These are phyloP conservation scores for Schizonepeta tenuifolia DNA, from an alignment of 257 asterid species.

Conservation along the genomic window DNA sequence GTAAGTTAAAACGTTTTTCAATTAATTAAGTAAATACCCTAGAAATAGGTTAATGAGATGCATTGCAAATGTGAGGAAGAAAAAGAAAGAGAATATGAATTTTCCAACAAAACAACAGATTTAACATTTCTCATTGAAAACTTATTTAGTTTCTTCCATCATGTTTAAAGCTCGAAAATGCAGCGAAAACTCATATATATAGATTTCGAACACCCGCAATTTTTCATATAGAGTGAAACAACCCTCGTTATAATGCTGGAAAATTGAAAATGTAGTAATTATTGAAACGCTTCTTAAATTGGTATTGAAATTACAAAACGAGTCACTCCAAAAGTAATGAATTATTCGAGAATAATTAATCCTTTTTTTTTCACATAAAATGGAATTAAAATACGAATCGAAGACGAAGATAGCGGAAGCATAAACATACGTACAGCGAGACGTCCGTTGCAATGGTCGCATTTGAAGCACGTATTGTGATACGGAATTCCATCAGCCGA, in stretches of 20 bases:
- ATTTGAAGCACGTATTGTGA: constrained; percentile 68
- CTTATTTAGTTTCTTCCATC: too few species aligned
- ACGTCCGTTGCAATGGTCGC: constrained; percentile 60
- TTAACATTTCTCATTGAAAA: background rate
- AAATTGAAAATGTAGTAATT: background rate
- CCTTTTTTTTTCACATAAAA: too few species aligned
- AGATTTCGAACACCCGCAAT: background rate
- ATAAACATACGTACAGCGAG: constrained; percentile 41
- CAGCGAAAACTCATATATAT: background rate
- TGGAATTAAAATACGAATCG: too few species aligned
- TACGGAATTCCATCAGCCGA: constrained; percentile 63
- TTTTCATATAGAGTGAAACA: background rate
- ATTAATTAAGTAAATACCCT: background rate
- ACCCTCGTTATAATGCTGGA: too few species aligned
- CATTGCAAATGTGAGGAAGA: background rate
- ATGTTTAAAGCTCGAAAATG: too few species aligned
- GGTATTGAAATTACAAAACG: background rate
- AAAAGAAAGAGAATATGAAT: too few species aligned
- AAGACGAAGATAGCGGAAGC: background rate
- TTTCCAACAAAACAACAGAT: background rate
- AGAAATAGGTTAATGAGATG: too few species aligned
- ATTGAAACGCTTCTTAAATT: too few species aligned
- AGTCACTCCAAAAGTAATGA: background rate
- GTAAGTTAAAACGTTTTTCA: too few species aligned
- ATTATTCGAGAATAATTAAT: background rate